Evolutionary conservation across 495 filamentous ascomycete species (phyloP).

Genomic region (Saxispiralis lemnorum): DNA sequence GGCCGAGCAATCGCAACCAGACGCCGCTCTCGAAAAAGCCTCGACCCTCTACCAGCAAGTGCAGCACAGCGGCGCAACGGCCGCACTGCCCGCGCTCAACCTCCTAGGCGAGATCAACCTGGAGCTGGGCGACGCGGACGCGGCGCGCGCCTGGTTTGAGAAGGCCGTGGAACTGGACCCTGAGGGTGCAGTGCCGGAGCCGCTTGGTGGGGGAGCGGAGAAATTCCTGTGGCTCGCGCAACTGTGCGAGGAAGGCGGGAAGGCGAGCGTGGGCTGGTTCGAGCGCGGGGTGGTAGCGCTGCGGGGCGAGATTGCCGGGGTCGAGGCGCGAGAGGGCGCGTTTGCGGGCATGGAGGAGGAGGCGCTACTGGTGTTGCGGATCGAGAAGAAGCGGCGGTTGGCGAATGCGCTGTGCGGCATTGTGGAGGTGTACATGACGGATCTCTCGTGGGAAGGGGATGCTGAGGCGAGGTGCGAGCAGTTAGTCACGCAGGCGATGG

Average conservation of each 20-base stretch:
- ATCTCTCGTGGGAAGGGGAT: slow-evolving; percentile 80
- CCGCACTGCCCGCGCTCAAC: slow-evolving; percentile 47
- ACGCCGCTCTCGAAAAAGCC: slow-evolving; percentile 48
- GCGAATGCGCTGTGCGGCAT: slow-evolving; percentile 77
- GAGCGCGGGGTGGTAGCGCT: slow-evolving; percentile 60
- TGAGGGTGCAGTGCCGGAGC: slow-evolving; percentile 41
- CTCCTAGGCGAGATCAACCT: slow-evolving; percentile 71
- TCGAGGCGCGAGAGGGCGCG: slow-evolving; percentile 15
- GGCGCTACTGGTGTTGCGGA: slow-evolving; percentile 27
- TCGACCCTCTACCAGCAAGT: slow-evolving; percentile 39
- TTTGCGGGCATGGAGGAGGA: slow-evolving; percentile 26
- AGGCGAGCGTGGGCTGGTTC: slow-evolving; percentile 73
- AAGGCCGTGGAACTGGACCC: slow-evolving; percentile 55
- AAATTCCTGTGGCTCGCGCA: slow-evolving; percentile 95
- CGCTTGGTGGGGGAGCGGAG: slow-evolving; percentile 64
- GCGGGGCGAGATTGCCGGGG: slow-evolving; percentile 41
- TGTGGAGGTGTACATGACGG: slow-evolving; percentile 95
- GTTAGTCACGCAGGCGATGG: slow-evolving; percentile 69
- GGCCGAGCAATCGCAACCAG: slow-evolving; percentile 52
- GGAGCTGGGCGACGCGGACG: slow-evolving; percentile 62
- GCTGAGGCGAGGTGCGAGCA: slow-evolving; percentile 71
- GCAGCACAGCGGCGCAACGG: slow-evolving; percentile 26
- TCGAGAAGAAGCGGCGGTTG: slow-evolving; percentile 59
- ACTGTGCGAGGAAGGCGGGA: slow-evolving; percentile 69
- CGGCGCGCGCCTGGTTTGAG: slow-evolving; percentile 50